Base-by-base conservation (phyloP, 495 filamentous ascomycete species). In the Tuber magnatum region DNA sequence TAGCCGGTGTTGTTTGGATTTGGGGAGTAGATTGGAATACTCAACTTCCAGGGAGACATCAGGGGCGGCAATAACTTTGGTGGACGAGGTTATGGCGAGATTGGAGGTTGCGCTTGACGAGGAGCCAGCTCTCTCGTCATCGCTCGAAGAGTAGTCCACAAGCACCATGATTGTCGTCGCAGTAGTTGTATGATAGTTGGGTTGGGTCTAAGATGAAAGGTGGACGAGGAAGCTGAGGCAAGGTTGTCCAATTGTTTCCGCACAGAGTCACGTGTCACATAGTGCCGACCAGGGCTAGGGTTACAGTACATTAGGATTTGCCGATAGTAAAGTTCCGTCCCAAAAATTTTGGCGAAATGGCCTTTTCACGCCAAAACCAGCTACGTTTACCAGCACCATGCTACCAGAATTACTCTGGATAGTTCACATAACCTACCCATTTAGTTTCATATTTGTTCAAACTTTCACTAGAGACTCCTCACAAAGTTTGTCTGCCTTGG, bases 31-130 rank as follows among this genome's bases (percentile, higher is more conserved):
- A 39, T 44, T 68, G 44, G 69, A 73, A 75, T 74, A 81, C 79
- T 77, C 78, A 77, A 81, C 80, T 75, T 83, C 81, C 74, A 83
- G 74, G 73, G 81, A 82, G 75, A 83, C 81, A 72, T 83, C 76
- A 69, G 81, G 81, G 68, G 81, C 81, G 68, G 81, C 81, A 41
- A 78, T 48, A 73, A 83, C 74, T 73, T 69, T 76, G n/a, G 72
- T 76, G 0, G 77, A 68, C 44, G 77, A 68, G 46, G 73, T 51
- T 18, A 35, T 65, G 28, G 56, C 28, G 41, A 75, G 77, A 32
- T 77, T 71, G 24, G 78, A 44, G 39, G 74, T 68, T 10, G 42
- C 56, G 20, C 78, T 43, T 18, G 81, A 74, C 35, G 80, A 74
- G 46, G 75, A 71, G 68, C 71, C 75, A 38, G 76, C 76, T 38